Conservation (phyloP, 2,329 filamentous ascomycete species). For the Byssothecium circinans region DNA sequence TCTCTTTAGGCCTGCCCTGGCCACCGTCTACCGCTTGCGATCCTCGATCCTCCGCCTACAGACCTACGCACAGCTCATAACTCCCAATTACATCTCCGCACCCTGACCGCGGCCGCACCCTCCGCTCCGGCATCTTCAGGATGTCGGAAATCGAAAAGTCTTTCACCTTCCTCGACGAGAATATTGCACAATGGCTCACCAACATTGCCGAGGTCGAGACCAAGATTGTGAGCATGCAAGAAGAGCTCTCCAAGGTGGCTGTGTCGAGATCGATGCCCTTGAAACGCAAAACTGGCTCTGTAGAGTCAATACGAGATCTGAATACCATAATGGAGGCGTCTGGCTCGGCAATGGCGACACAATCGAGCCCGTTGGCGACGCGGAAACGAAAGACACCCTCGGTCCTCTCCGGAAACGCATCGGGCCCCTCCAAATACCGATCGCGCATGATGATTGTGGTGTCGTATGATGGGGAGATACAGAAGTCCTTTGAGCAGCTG, state of each 20-base stretch:
- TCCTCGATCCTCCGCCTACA: too few species aligned
- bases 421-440: conserved; percentile 60
- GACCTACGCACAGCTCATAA: too few species aligned
- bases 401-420: conserved; percentile 42
- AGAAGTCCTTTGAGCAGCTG: conserved; percentile 78
- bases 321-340: conserved; percentile 24
- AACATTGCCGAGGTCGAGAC: conserved; percentile 34
- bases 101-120: conserved; percentile 3
- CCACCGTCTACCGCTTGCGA: conserved; percentile 3
- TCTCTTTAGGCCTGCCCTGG: neutral
- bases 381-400: conserved; percentile 51
- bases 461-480: conserved; percentile 89
- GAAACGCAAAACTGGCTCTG: conserved; percentile 39
- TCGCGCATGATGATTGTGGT: conserved; percentile 78
- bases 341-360: conserved; percentile 15
- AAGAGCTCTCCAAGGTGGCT: conserved; percentile 33
- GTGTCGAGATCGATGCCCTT: conserved; percentile 28
- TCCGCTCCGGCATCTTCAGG: conserved; percentile 11
- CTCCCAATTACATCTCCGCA: neutral
- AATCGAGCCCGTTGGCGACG: conserved; percentile 20
- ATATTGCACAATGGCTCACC: conserved; percentile 43
- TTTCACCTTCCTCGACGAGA: conserved; percentile 43
- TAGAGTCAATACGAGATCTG: conserved; percentile 41
- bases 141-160: conserved; percentile 45
- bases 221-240: conserved; percentile 39